phyloP scores from a whole-genome alignment of 2,329 filamentous ascomycete genomes.

The Trichocomaceae sp. region DNA sequence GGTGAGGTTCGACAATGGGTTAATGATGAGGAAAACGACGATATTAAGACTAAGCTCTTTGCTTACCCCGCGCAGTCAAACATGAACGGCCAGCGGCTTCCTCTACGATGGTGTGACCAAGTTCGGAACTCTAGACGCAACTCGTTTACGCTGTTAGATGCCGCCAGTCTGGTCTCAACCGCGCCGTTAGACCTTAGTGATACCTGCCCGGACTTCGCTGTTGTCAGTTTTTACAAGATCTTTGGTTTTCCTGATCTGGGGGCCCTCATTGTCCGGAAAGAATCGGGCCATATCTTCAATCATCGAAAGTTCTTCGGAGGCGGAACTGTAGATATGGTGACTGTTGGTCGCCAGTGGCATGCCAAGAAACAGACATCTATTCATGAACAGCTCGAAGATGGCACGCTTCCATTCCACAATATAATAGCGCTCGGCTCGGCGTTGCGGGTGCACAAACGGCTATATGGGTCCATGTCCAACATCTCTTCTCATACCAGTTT shows the following conservation, averaged over 20 bases:
- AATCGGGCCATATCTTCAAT: slow-evolving; percentile 57
- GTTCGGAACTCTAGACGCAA: slow-evolving; percentile 34
- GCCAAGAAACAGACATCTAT: slow-evolving; percentile 63
- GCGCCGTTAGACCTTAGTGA: slow-evolving; percentile 65
- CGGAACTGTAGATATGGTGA: slow-evolving; percentile 86
- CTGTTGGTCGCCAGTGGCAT: slow-evolving; percentile 76
- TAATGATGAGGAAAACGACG: slow-evolving; percentile 25
- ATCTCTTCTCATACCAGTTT: slow-evolving; percentile 66
- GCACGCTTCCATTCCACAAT: slow-evolving; percentile 81
- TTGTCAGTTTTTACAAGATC: slow-evolving; percentile 92
- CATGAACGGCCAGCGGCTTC: slow-evolving; percentile 73
- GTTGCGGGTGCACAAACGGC: slow-evolving; percentile 57
- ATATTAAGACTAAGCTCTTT: slow-evolving; percentile 47
- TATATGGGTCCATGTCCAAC: slow-evolving; percentile 65
- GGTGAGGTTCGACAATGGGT: slow-evolving; percentile 61
- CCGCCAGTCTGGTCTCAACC: slow-evolving; percentile 73
- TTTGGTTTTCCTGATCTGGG: slow-evolving; percentile 94
- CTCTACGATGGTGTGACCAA: slow-evolving; percentile 59
- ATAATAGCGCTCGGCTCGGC: slow-evolving; percentile 77
- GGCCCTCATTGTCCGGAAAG: slow-evolving; percentile 71
- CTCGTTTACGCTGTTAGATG: slow-evolving; percentile 69
- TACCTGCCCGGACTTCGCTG: slow-evolving; percentile 72
- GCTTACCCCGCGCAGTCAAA: slow-evolving; percentile 90
- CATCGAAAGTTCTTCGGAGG: slow-evolving; percentile 81
- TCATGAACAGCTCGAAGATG: slow-evolving; percentile 83